Base-by-base conservation (phyloP, 2,329 filamentous ascomycete genomes). In the Aspergillus sojae region DNA sequence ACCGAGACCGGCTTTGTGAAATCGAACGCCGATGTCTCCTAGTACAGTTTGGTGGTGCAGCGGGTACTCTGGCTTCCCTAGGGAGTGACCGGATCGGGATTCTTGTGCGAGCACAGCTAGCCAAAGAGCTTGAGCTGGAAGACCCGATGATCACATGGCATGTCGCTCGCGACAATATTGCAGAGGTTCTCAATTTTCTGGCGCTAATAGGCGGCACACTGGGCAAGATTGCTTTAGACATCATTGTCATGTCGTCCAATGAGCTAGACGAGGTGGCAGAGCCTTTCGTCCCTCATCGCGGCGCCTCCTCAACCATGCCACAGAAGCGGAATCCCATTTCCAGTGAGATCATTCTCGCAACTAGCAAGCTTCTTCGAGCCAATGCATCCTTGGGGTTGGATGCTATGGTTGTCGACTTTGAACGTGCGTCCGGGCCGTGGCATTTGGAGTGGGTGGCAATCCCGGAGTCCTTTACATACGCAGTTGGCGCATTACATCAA, bases 281-380 rank as follows among this genome's bases (percentile, higher is more conserved):
- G 70, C 85, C 85, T 0, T 86, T 83, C 56, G 82, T 36, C 1
- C 34, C 34, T 16, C 34, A 36, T 36, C 34, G 84, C 7, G 85
- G 85, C 0, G 83, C 84, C 1, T 84, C 81, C 0, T 85, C 81
- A 0, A 86, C 85, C 0, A 87, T 87, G 85, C 84, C 85, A 3
- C 84, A 87, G 70, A 87, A 88, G 73, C 79, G 85, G 5, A 87
- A 88, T 55, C 85, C 85, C 1, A 86, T 88, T 34, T 86, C 84
- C 0, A 84, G 83, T 67, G 85, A 87, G 65, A 81, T 86, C 3
- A 84, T 87, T 5, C 74, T 86, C 0, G 85, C 85, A 0, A 81
- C 1, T 2, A 84, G 83, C 1, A 86, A 86, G 68, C 74, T 86
- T 10, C 75, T 87, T 0, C 78, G 84, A 5, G 80, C 83, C 0